Base-by-base conservation (phyloP, 2,329 filamentous ascomycete species). In the Fonsecaea monophora region DNA sequence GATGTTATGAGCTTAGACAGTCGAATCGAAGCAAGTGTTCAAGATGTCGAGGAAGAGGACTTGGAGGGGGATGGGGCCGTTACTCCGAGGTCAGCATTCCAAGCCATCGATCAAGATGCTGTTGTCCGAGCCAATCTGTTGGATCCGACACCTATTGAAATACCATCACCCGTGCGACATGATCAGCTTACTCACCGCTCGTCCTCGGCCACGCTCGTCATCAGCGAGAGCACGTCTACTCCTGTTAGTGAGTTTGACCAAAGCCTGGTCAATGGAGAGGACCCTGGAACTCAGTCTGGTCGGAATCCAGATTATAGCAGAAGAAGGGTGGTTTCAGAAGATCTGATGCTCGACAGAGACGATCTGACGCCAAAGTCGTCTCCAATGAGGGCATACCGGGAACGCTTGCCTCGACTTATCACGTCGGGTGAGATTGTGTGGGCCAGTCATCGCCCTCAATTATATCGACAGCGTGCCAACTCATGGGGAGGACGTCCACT, bases 331-430 rank as follows among this genome's bases (percentile, higher is more conserved):
- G 30, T 30, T 13, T 65, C 40, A 18, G 42, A 50, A 9, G 53
- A 58, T 21, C 50, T 25, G 15, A 38, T 37, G 25, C n/a, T 42
- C 1, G 12, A 42, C 30, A n/a, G 53, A n/a, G 45, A 13, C 15
- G 38, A 38, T 38, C 18, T 34, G 12, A 45, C 54, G 5, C 38
- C 57, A 21, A 42, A 40, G 37, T 60, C 59, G 30, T 60, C 64
- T 13, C 62, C 62, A n/a, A 70, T 67, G 32, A 71, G 71, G 9
- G 60, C 70, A 50, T 70, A 72, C 42, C 62, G 71, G 4, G 62
- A 71, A 13, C 71, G 72, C 15, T 64, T 74, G 10, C 69, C 74
- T 21, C 67, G 65, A 40, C 58, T 75, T 4, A 64, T 72, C 37
- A 74, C 73, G 5, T 65, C 64, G 7, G 18, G 32, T 9, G 55